These are phyloP conservation scores for Stephania yunnanensis DNA, from an alignment of 164 flowering plant genomes.

Conservation along the genomic window DNA sequence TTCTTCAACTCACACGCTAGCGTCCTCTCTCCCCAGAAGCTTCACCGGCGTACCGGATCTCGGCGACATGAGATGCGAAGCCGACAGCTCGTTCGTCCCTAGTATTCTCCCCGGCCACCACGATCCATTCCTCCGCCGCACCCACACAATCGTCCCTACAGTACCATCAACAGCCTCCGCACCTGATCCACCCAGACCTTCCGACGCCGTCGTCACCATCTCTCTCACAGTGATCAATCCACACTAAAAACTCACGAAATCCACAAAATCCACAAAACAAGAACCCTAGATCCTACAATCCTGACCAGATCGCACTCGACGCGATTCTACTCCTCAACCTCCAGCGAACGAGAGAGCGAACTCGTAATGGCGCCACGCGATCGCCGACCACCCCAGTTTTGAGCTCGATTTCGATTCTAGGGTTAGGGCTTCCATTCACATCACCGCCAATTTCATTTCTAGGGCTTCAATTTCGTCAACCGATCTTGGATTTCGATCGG, in stretches of 20 bases:
- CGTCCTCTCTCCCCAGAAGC: slow-evolving; percentile 96
- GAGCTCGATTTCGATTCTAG: background rate
- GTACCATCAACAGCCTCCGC: slow-evolving; percentile 33
- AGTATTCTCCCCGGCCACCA: slow-evolving; percentile 99
- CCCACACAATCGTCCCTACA: slow-evolving; percentile 89
- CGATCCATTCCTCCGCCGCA: slow-evolving; percentile 89
- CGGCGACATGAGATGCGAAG: slow-evolving; percentile 74
- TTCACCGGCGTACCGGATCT: slow-evolving; percentile 96
- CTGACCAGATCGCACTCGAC: background rate
- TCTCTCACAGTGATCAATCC: background rate
- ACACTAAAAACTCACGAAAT: background rate
- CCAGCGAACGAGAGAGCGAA: slow-evolving; percentile 18
- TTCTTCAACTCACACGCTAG: slow-evolving; percentile 72
- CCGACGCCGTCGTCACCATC: slow-evolving; percentile 49
- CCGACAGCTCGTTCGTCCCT: slow-evolving; percentile 64
- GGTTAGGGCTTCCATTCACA: slow-evolving; percentile 23
- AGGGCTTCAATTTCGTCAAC: slow-evolving; percentile 10
- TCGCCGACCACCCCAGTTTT: slow-evolving; percentile 9
- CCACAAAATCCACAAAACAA: background rate
- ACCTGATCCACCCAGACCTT: slow-evolving; percentile 17
- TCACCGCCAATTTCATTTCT: slow-evolving; percentile 15
- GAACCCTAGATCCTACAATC: background rate
- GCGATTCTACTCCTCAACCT: slow-evolving; percentile 16
- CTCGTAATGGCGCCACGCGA: slow-evolving; percentile 16
- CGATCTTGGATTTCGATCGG: background rate